phyloP scores from a whole-genome alignment of 345 rosid species.

The Brassica nigra region DNA sequence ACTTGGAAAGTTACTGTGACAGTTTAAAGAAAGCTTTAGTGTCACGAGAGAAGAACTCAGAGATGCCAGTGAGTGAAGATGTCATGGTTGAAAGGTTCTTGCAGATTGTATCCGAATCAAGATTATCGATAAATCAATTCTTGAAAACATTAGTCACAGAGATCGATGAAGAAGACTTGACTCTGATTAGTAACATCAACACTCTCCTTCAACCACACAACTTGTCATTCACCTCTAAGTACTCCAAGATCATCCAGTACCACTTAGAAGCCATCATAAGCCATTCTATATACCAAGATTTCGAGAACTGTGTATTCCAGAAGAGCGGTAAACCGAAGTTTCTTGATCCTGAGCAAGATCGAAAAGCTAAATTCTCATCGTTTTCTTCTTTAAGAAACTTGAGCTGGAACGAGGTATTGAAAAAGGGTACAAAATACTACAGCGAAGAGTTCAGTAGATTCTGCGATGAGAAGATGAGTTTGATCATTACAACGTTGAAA shows the following conservation, averaged over 20 bases:
- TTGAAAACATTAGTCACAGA: constrained; percentile 73
- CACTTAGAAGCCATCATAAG: constrained; percentile 84
- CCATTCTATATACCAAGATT: constrained; percentile 84
- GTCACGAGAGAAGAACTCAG: constrained; percentile 7
- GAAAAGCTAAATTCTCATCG: constrained; percentile 71
- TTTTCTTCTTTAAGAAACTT: constrained; percentile 79
- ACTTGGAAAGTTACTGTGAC: constrained; percentile 80
- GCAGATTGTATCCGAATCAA: constrained; percentile 91
- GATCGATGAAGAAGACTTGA: constrained; percentile 61
- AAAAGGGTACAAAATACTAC: constrained; percentile 89
- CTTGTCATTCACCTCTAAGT: constrained; percentile 57
- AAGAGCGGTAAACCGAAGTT: constrained; percentile 74
- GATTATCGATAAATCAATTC: constrained; percentile 90
- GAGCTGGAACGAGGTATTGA: constrained; percentile 91
- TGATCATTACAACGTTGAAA: constrained; percentile 68
- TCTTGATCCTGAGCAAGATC: constrained; percentile 76
- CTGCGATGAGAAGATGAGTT: constrained; percentile 96
- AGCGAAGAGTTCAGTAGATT: constrained; percentile 95
- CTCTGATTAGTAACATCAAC: constrained; percentile 60
- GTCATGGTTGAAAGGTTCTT: constrained; percentile 91
- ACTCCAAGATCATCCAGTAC: constrained; percentile 69
- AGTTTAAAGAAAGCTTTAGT: constrained; percentile 71
- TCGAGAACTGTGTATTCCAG: constrained; percentile 79
- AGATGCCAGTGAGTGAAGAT: constrained; percentile 81
- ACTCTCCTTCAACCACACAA: constrained; percentile 67